Base-by-base conservation (phyloP, 805 yeast genomes). In the Kluyveromyces starmeri region DNA sequence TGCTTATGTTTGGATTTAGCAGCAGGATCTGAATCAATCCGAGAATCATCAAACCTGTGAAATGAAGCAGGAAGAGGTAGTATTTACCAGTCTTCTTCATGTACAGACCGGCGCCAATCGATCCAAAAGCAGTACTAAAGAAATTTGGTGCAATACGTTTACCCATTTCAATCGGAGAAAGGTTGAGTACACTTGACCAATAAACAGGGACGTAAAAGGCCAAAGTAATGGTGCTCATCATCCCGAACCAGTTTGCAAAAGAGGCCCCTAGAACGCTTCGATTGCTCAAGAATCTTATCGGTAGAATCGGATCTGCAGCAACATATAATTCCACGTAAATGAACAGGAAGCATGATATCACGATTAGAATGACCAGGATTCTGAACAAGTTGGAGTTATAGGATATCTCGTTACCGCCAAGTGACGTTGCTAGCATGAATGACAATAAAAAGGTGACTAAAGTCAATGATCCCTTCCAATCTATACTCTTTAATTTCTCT, bases 51-150 rank as follows among this genome's bases (percentile, higher is more conserved):
- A 73, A 8, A 1, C 62, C 13, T 9, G 73, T 70, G 13, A 69
- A 62, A 2, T 53, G 27, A 0, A 71, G 51, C 4, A 69, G 55
- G 37, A 76, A 66, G 20, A 46, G 58, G 46, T 65, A 68, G 52
- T 80, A 80, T 30, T 62, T 68, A 3, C 84, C 85, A 1, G 83
- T 75, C 33, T 53, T 52, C 45, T 67, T 74, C 81, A 78, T 77
- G 54, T 75, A 77, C 32, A 61, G 51, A 1, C 85, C 85, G 7
- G 83, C 70, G 7, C 74, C 73, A 14, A 78, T 61, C 1, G 83
- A 75, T 2, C 84, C 78, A 26, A 64, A 27, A 1, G 83, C 72
- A 9, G 71, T 67, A 8, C 73, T 67, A 35, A 79, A 55, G 47
- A 78, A 76, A 43, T 73, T 75, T 7, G 84, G 82, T 19, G 77